phyloP scores from a whole-genome alignment of 2,329 filamentous ascomycete genomes.

The Sporothrix phasma region DNA sequence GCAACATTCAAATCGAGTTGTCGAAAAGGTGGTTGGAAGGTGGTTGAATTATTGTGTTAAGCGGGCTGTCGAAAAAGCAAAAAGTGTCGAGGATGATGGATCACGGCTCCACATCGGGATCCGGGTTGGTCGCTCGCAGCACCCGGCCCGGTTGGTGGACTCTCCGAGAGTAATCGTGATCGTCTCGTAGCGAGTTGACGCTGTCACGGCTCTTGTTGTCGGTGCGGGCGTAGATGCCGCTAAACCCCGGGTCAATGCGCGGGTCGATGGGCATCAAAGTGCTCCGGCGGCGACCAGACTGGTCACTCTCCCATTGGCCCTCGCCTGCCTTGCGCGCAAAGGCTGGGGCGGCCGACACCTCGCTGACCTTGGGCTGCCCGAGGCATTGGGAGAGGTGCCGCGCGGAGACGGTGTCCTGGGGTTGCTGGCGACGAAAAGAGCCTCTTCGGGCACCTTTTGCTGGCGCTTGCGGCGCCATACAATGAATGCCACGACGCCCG shows the following conservation, averaged over 20 bases:
- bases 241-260: constrained; percentile 51
- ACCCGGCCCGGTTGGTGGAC: constrained; percentile 45
- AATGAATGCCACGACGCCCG: constrained; percentile 29
- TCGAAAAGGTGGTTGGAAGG: neutral
- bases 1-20: neutral
- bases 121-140: constrained; percentile 53
- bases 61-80: neutral
- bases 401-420: constrained; percentile 32
- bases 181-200: constrained; percentile 52
- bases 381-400: constrained; percentile 42
- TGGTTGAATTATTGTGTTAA: neutral
- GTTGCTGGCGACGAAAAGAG: constrained; percentile 30
- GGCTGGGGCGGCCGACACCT: constrained; percentile 23
- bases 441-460: constrained; percentile 33
- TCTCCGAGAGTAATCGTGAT: constrained; percentile 54
- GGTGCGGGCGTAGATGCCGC: constrained; percentile 43
- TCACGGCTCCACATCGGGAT: constrained; percentile 31
- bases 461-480: constrained; percentile 31
- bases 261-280: constrained; percentile 51
- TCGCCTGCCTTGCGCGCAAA: constrained; percentile 9
- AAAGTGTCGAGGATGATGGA: neutral
- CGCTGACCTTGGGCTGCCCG: constrained; percentile 33
- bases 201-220: constrained; percentile 52
- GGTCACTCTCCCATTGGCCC: constrained; percentile 28
- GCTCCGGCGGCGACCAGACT: constrained; percentile 36